phyloP scores from a whole-genome alignment of 495 filamentous ascomycete species.

The Monascus purpureus region DNA sequence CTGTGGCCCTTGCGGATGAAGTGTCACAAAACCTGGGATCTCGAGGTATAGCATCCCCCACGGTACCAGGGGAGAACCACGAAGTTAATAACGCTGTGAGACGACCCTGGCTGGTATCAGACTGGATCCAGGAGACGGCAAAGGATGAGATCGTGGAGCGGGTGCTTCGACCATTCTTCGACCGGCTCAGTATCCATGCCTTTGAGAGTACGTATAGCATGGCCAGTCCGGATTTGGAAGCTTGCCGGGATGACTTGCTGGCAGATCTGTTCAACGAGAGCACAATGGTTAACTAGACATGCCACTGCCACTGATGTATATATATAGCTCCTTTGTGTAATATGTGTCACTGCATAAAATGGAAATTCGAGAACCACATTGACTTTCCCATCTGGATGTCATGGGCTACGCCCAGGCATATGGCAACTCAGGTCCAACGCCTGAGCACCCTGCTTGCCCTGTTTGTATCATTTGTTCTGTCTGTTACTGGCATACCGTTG shows the following conservation, averaged over 20 bases:
- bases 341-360: too few species aligned
- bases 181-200: conserved; percentile 75
- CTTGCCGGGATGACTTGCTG: conserved; percentile 54
- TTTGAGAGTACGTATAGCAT: conserved; percentile 90
- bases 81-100: conserved; percentile 19
- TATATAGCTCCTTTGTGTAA: too few species aligned
- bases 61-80: conserved; percentile 16
- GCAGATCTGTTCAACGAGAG: conserved; percentile 75
- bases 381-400: too few species aligned
- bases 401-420: too few species aligned
- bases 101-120: conserved; percentile 28
- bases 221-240: conserved; percentile 51
- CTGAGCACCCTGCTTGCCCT: too few species aligned
- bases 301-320: too few species aligned
- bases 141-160: conserved; percentile 60
- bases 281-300: conserved; percentile 29
- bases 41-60: conserved; percentile 23
- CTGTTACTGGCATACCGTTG: too few species aligned
- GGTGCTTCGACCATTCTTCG: conserved; percentile 78
- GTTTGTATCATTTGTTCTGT: too few species aligned
- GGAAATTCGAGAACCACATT: too few species aligned
- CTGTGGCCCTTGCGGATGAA: conserved; percentile 73
- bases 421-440: too few species aligned
- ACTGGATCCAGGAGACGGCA: conserved; percentile 31
- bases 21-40: conserved; percentile 64